Evolutionary conservation across 306 rosid species (phyloP), one percentile per base, ranked within the genome.

Genomic region (Sophora flavescens): DNA sequence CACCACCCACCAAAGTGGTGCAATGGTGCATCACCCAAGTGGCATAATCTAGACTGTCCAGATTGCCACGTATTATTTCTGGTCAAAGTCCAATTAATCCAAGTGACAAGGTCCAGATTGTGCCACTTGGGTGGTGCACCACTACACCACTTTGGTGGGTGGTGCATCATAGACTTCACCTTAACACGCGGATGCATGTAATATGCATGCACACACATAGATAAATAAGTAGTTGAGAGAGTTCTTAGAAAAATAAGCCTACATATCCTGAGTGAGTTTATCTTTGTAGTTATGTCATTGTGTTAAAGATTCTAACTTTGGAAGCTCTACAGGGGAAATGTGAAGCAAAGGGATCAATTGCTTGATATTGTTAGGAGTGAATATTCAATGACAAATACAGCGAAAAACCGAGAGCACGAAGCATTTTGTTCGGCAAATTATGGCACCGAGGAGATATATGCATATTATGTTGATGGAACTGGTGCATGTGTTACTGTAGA

Each of bases 401-500:
- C 90, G 30, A 76, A 50, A 48, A 85, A 61, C 32, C 80, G 88
- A 79, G 91, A 86, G 51, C 86, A 78, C 16, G 84, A 83, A 78
- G 59, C 81, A 12, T 68, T 39, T 74, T 53, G 17, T 75, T 51
- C 62, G 65, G 85, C 70, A 76, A 33, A 76, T 15, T 78, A 78
- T 71, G 38, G 35, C 63, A 38, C 69, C 66, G 76, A 63, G 39
- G 81, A 77, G 44, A 80, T 41, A 68, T 30, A 61, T 72, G 41
- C 76, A 10, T 88, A 88, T 81, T 17, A 26, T 78, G 96, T 87
- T 60, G 81, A 84, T 26, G 72, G 76, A 54, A 88, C 90, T 0
- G 89, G 89, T 28, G 93, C 91, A 48, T 78, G 78, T 16, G 85
- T 88, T 22, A 85, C 87, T 38, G 83, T 82, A 42, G 93, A 87